Conservation (phyloP, 176 grass and related monocot species). For the Aegilops umbellulata region DNA sequence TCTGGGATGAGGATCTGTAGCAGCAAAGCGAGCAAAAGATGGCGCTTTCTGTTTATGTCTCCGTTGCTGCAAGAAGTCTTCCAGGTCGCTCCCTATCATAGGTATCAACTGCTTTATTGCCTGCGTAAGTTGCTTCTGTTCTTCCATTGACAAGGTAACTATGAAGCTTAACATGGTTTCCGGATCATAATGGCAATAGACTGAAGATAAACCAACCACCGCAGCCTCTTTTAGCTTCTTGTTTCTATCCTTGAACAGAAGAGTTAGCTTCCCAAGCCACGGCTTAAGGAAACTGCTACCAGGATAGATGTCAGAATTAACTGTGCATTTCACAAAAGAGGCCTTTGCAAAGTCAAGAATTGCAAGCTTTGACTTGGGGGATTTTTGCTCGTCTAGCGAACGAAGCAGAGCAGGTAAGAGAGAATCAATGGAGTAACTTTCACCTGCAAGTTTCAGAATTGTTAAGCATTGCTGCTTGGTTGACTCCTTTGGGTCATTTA, state of each 20-base stretch:
- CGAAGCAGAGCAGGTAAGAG: slow-evolving; percentile 83
- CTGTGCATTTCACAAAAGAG: slow-evolving; percentile 73
- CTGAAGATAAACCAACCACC: slow-evolving; percentile 58
- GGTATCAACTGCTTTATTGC: slow-evolving; percentile 70
- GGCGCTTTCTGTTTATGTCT: slow-evolving; percentile 52
- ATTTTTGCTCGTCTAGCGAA: slow-evolving; percentile 85
- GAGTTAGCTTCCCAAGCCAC: slow-evolving; percentile 82
- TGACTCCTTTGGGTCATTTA: slow-evolving; percentile 87
- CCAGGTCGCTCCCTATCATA: slow-evolving; percentile 64
- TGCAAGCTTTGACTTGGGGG: slow-evolving; percentile 76
- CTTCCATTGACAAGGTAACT: slow-evolving; percentile 71
- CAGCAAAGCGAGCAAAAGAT: slow-evolving; percentile 52
- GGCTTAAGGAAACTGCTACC: slow-evolving; percentile 76
- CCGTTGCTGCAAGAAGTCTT: slow-evolving; percentile 78
- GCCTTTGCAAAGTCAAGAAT: slow-evolving; percentile 87
- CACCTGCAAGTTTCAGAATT: slow-evolving; percentile 70
- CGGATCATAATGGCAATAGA: slow-evolving; percentile 82
- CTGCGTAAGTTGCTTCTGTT: slow-evolving; percentile 73
- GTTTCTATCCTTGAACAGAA: slow-evolving; percentile 79
- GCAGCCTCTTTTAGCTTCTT: slow-evolving; percentile 75
- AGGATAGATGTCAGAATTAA: slow-evolving; percentile 61
- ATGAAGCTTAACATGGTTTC: slow-evolving; percentile 70
- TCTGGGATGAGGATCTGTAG: slow-evolving; percentile 46
- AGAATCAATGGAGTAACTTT: slow-evolving; percentile 74
- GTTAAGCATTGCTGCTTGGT: slow-evolving; percentile 67